Evolutionary conservation across 805 yeast species (phyloP).

Genomic region (Lipomyces sp.): DNA sequence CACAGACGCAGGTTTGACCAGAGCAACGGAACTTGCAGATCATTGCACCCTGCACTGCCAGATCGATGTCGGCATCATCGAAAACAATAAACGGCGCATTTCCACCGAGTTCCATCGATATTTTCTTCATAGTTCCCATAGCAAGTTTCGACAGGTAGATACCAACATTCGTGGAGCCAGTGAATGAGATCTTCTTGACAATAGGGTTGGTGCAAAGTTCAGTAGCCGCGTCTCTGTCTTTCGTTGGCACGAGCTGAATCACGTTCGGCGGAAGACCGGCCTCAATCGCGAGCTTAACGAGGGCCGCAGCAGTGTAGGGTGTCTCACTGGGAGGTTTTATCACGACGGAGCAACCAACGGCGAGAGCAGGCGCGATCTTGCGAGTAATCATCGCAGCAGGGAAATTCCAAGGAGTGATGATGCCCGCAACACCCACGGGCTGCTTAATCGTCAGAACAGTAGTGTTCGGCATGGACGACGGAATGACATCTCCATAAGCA

Average conservation of each 20-base stretch:
- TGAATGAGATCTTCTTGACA: constrained; percentile 67
- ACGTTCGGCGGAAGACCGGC: constrained; percentile 75
- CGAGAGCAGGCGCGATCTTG: constrained; percentile 66
- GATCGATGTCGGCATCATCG: constrained; percentile 66
- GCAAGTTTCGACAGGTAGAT: constrained; percentile 61
- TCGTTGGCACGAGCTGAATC: constrained; percentile 55
- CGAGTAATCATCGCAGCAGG: constrained; percentile 53
- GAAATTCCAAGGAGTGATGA: constrained; percentile 81
- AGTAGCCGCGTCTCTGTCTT: constrained; percentile 39
- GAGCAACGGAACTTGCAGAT: constrained; percentile 69
- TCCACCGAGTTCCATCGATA: constrained; percentile 75
- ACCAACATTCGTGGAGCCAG: constrained; percentile 76
- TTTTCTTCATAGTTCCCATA: constrained; percentile 59
- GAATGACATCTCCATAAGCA: constrained; percentile 58
- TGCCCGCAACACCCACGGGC: constrained; percentile 78
- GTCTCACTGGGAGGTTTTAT: constrained; percentile 77
- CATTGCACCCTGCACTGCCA: constrained; percentile 63
- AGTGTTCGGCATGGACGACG: constrained; percentile 35
- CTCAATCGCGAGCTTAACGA: constrained; percentile 56
- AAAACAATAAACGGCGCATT: constrained; percentile 79
- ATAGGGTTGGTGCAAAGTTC: constrained; percentile 59
- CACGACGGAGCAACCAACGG: constrained; percentile 73
- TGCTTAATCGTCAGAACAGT: constrained; percentile 61
- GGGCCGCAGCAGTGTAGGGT: constrained; percentile 68
- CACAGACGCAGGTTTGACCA: constrained; percentile 71